These are phyloP conservation scores for Gloeophyllum trabeum DNA, from an alignment of 768 basidiomycete species.

Conservation along the genomic window DNA sequence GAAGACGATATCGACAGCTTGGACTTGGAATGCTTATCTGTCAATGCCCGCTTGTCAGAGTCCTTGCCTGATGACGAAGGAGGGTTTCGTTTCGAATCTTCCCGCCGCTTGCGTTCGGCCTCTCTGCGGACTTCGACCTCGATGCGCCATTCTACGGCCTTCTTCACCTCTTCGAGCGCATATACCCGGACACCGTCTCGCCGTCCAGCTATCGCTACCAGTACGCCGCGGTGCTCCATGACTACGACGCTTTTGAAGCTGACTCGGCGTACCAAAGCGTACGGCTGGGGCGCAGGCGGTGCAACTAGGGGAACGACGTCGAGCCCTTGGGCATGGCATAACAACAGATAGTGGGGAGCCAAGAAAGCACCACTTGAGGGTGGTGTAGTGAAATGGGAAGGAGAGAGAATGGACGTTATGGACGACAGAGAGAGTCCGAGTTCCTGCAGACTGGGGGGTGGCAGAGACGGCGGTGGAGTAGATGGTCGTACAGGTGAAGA, in stretches of 20 bases:
- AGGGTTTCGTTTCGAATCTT: conserved; percentile 46
- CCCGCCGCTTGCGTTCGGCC: conserved; percentile 57
- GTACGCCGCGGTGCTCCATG: conserved; percentile 84
- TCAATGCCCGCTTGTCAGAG: conserved; percentile 38
- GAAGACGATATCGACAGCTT: conserved; percentile 23
- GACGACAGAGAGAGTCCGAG: conserved; percentile 64
- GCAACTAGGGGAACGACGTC: conserved; percentile 75
- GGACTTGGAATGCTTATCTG: conserved; percentile 24
- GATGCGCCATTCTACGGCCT: conserved; percentile 80
- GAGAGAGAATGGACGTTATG: conserved; percentile 56
- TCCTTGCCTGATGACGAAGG: conserved; percentile 28
- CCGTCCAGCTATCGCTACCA: conserved; percentile 84
- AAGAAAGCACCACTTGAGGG: conserved; percentile 74
- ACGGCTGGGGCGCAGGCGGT: conserved; percentile 67
- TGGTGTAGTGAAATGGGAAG: conserved; percentile 68
- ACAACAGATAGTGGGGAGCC: conserved; percentile 68
- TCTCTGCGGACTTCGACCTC: conserved; percentile 71
- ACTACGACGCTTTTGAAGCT: conserved; percentile 82
- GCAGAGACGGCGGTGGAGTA: conserved; percentile 64
- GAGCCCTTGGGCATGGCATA: conserved; percentile 79
- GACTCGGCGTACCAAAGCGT: conserved; percentile 72
- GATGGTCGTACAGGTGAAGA: conserved; percentile 48
- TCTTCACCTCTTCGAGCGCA: conserved; percentile 78
- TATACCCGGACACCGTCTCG: conserved; percentile 84
- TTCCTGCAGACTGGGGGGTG: conserved; percentile 62